Evolutionary conservation across 768 basidiomycete genomes (phyloP), one percentile per base, ranked within the genome.

Genomic region (Tulasnella sp.): DNA sequence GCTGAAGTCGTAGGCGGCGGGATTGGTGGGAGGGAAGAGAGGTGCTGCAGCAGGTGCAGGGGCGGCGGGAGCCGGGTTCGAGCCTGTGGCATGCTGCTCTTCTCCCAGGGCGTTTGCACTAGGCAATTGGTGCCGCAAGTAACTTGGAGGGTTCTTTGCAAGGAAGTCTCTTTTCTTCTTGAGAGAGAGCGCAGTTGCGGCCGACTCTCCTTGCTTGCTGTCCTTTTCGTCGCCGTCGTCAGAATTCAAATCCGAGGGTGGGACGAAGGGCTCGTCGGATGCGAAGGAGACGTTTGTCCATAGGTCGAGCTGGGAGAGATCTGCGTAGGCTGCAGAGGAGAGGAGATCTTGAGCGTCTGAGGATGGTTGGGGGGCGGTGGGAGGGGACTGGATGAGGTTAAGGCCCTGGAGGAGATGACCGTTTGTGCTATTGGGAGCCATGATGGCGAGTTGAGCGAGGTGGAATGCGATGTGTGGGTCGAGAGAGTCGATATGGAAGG

Each of bases 281-380:
- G 92, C 88, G 78, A 94, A 94, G 8, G 87, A 80, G 71, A 94
- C 83, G 79, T 91, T 88, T 16, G 90, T 90, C 93, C 93, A 94
- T 69, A 94, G 83, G 79, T 90, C 89, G 69, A 92, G 87, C 78
- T 91, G 90, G 22, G 84, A 83, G 70, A 93, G 83, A 80, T 94
- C 92, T 12, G 89, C 88, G 40, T 63, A 63, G 0, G 88, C 82
- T 32, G 86, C 85, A 0, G 86, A 82, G 0, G 86, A 80, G 74
- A 91, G 84, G 32, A 91, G 83, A 73, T 90, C 88, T 78, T 87
- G 85, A 35, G 79, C 12, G 74, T 83, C 80, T 8, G 77, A 75
- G 47, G 78, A 19, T 79, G 80, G 0, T 78, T 77, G 75, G 84
- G 83, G 5, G 81, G 76, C 17, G 80, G 78, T 34, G 81, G 79